phyloP scores from a whole-genome alignment of 805 yeast species.

The Helenozyma baotianmanensis region DNA sequence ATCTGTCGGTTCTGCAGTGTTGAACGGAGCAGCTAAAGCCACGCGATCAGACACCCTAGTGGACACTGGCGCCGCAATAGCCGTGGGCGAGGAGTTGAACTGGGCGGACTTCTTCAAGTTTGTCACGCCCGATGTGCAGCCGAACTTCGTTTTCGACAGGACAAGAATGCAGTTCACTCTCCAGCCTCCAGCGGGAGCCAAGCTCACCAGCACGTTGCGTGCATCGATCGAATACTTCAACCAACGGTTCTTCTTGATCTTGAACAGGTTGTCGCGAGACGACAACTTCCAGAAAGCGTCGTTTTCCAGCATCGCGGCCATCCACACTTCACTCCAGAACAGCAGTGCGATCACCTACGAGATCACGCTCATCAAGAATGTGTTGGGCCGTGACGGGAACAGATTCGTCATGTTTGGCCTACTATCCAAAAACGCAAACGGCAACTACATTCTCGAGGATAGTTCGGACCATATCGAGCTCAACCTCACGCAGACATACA shows the following conservation, averaged over 20 bases:
- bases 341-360: slow-evolving; percentile 14
- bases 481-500: slow-evolving; percentile 56
- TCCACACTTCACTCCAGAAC: slow-evolving; percentile 21
- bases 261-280: slow-evolving; percentile 71
- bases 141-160: slow-evolving; percentile 57
- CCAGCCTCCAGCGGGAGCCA: slow-evolving; percentile 11
- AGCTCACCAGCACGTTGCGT: slow-evolving; percentile 10
- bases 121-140: slow-evolving; percentile 62
- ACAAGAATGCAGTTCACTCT: slow-evolving; percentile 52
- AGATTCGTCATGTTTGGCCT: slow-evolving; percentile 77
- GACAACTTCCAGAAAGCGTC: slow-evolving; percentile 62
- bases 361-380: slow-evolving; percentile 73
- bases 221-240: slow-evolving; percentile 38
- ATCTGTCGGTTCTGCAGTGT: neutral
- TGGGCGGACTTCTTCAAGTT: slow-evolving; percentile 74
- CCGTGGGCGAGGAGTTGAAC: slow-evolving; percentile 33
- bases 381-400: slow-evolving; percentile 79
- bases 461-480: slow-evolving; percentile 69
- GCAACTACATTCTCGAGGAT: slow-evolving; percentile 77
- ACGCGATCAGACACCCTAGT: slow-evolving; percentile 17
- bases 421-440: slow-evolving; percentile 56
- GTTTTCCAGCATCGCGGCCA: slow-evolving; percentile 40
- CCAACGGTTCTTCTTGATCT: slow-evolving; percentile 56
- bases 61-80: slow-evolving; percentile 9
- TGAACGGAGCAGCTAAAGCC: slow-evolving; percentile 7